Percentiles rank a stretch among this genome's conserved stretches.
Evolutionary conservation across 73 alveolate genomes (phyloP).

Genomic region (Stentor coeruleus): DNA sequence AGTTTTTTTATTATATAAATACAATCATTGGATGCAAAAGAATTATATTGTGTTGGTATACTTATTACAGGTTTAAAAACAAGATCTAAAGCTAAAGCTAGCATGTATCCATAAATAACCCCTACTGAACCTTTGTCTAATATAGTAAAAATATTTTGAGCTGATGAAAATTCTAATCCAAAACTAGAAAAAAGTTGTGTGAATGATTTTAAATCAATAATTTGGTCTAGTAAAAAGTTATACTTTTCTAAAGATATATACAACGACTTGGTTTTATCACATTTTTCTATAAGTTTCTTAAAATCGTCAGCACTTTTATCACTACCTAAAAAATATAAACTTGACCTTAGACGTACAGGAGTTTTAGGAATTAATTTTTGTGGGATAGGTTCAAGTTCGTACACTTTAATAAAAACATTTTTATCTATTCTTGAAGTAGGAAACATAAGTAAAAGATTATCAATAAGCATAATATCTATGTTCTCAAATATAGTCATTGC

Average conservation of each 20-base stretch:
- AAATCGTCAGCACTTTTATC: background rate
- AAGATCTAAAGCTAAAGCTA: background rate
- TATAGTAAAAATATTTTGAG: background rate
- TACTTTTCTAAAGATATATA: background rate
- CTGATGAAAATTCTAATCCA: background rate
- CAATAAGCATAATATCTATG: background rate
- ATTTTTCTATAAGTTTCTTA: background rate
- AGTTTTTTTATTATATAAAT: background rate
- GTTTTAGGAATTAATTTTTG: background rate
- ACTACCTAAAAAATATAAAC: background rate
- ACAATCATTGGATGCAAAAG: background rate
- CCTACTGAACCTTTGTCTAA: background rate
- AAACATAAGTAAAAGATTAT: background rate
- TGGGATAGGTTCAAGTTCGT: background rate
- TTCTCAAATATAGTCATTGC: background rate
- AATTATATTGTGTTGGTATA: background rate
- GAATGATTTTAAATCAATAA: background rate
- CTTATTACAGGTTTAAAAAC: background rate
- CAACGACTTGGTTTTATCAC: background rate
- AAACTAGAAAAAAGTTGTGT: background rate
- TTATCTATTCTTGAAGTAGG: background rate
- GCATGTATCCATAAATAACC: background rate
- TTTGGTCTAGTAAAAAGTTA: background rate
- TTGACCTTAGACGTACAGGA: background rate
- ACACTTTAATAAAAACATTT: too few relatives aligned